phyloP scores from a whole-genome alignment of 2,329 filamentous ascomycete genomes.

The Monosporascus sp. region DNA sequence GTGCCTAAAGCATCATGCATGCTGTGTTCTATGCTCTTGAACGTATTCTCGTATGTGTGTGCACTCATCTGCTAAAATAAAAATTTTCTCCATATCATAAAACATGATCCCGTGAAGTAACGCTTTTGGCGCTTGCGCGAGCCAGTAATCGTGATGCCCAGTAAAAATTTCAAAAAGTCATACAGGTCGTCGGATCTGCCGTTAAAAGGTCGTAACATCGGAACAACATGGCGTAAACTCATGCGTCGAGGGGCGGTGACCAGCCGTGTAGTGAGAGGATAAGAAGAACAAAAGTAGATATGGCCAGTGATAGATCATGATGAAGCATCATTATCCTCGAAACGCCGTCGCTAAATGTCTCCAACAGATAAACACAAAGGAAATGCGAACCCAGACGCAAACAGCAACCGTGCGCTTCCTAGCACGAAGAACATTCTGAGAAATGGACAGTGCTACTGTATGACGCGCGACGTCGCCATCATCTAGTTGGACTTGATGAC shows the following conservation, averaged over 20 bases:
- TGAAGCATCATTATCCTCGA: conserved; percentile 31
- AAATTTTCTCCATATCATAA: conserved; percentile 21
- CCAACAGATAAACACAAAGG: conserved; percentile 26
- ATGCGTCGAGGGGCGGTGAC: conserved; percentile 24
- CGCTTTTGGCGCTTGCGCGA: conserved; percentile 27
- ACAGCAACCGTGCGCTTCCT: conserved; percentile 7
- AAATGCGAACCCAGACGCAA: conserved; percentile 18
- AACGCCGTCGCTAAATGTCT: conserved; percentile 41
- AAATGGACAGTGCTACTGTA: conserved; percentile 21
- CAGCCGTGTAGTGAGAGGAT: conserved; percentile 22
- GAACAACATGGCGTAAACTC: conserved; percentile 24
- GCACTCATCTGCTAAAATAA: conserved; percentile 12
- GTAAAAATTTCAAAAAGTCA: conserved; percentile 25
- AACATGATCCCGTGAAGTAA: conserved; percentile 20
- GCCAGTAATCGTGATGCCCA: conserved; percentile 13
- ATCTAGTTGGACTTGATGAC: conserved; percentile 85
- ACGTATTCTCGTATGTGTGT: conserved; percentile 10
- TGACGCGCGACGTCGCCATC: neutral
- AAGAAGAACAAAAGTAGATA: conserved; percentile 20
- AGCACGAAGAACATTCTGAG: conserved; percentile 16
- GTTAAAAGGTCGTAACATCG: conserved; percentile 27
- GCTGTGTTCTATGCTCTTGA: conserved; percentile 21
- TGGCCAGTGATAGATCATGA: conserved; percentile 23
- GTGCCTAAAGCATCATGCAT: conserved; percentile 5
- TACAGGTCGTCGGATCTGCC: conserved; percentile 29